Percentiles rank a stretch among this genome's conserved stretches.
Evolutionary conservation across 1,284 basidiomycete species (phyloP).

Genomic region (Ganoderma multipileum): DNA sequence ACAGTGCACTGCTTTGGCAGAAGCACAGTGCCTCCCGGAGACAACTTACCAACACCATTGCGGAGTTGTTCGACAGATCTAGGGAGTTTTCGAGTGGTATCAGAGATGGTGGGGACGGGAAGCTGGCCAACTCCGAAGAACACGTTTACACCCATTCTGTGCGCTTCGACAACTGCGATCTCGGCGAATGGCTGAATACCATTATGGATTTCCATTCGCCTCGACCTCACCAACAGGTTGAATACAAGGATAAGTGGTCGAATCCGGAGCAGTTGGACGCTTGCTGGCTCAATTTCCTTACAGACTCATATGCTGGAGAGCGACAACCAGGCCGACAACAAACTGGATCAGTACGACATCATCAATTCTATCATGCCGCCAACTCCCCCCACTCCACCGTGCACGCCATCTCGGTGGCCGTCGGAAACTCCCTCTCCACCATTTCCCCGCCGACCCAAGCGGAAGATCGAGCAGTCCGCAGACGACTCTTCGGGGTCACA

Average conservation of each 20-base stretch:
- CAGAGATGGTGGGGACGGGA: conserved; percentile 9
- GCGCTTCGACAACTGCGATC: background rate
- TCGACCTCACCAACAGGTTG: background rate
- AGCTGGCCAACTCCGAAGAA: conserved; percentile 4
- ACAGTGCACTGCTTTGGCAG: conserved; percentile 15
- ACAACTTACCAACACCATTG: conserved; percentile 5
- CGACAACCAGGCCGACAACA: background rate
- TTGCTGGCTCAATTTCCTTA: conserved; percentile 14
- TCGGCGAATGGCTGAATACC: conserved; percentile 16
- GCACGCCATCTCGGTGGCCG: background rate
- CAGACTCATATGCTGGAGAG: background rate
- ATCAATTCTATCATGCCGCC: background rate
- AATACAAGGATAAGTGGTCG: conserved; percentile 7
- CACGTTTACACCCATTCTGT: background rate
- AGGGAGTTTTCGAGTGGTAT: background rate
- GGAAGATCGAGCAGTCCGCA: background rate
- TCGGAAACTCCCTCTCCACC: background rate
- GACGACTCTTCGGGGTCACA: background rate
- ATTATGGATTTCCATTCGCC: conserved; percentile 18
- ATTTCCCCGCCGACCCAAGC: background rate
- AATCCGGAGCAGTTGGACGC: conserved; percentile 11
- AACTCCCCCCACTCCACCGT: background rate
- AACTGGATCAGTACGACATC: background rate
- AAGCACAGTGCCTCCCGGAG: background rate
- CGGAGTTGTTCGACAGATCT: background rate